Conservation (phyloP, 805 yeast genomes). For the Yamadazyma laniorum region DNA sequence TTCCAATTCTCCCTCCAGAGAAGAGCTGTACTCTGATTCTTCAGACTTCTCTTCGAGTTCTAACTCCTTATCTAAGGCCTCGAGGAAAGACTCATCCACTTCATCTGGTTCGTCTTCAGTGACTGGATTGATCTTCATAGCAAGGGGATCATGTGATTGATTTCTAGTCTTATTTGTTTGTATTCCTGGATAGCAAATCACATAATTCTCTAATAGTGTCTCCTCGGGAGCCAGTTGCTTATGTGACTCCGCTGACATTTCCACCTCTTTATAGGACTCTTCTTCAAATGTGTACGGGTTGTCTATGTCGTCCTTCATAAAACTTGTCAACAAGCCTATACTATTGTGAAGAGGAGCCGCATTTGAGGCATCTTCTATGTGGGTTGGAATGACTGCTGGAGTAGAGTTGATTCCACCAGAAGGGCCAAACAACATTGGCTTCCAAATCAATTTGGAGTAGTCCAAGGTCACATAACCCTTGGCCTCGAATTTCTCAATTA, state of each 20-base stretch:
- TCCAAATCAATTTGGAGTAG: slow-evolving; percentile 65
- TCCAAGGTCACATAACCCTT: slow-evolving; percentile 55
- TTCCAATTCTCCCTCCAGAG: slow-evolving; percentile 8
- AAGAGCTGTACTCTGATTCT: neutral
- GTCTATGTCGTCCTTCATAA: slow-evolving; percentile 64
- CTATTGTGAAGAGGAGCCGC: slow-evolving; percentile 35
- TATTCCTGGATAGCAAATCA: slow-evolving; percentile 37
- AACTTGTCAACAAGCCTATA: slow-evolving; percentile 56
- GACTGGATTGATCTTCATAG: slow-evolving; percentile 1
- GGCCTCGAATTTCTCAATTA: slow-evolving; percentile 49
- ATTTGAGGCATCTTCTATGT: slow-evolving; percentile 19
- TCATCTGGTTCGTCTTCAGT: slow-evolving; percentile 1
- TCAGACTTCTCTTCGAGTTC: slow-evolving; percentile 2
- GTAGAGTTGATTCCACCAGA: slow-evolving; percentile 79
- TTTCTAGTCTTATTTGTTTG: slow-evolving; percentile 9
- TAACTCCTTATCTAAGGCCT: slow-evolving; percentile 1
- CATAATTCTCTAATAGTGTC: slow-evolving; percentile 22
- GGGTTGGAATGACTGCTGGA: slow-evolving; percentile 20
- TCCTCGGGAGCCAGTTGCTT: slow-evolving; percentile 1
- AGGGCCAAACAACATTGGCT: slow-evolving; percentile 79
- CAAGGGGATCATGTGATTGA: neutral
- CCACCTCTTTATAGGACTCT: slow-evolving; percentile 51
- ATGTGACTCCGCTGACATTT: slow-evolving; percentile 13
- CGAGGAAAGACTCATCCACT: slow-evolving; percentile 1
- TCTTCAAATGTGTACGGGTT: slow-evolving; percentile 61